Conservation (phyloP, 2,329 filamentous ascomycete species). For the Beauveria sp. region DNA sequence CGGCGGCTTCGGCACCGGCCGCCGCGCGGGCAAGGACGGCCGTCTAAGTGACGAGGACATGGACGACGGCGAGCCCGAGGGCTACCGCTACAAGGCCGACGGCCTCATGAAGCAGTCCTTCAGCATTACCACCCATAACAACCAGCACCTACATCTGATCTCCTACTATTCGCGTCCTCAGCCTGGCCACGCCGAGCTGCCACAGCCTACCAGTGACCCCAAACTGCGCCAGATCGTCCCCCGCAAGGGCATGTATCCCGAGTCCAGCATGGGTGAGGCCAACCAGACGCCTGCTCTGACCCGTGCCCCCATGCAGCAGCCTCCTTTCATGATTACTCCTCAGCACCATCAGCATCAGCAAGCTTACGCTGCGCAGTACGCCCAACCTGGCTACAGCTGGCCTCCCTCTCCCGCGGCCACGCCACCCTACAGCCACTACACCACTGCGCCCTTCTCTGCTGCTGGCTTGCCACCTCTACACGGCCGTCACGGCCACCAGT, state of each 20-base stretch:
- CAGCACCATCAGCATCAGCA: constrained; percentile 27
- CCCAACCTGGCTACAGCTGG: constrained; percentile 42
- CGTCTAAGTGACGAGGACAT: constrained; percentile 79
- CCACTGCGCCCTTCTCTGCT: constrained; percentile 28
- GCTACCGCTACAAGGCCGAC: constrained; percentile 91
- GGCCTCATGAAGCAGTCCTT: constrained; percentile 99
- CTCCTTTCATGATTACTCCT: constrained; percentile 30
- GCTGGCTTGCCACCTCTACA: constrained; percentile 8
- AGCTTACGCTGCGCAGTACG: constrained; percentile 33
- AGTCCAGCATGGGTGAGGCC: constrained; percentile 84
- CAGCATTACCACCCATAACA: constrained; percentile 85
- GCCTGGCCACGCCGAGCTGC: constrained; percentile 62
- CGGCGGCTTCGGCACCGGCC: constrained; percentile 57
- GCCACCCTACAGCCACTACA: constrained; percentile 44
- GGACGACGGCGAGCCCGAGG: constrained; percentile 77
- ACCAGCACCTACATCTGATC: constrained; percentile 93
- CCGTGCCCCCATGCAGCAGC: constrained; percentile 57
- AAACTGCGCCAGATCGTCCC: constrained; percentile 75
- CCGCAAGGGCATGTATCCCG: constrained; percentile 92
- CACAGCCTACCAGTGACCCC: constrained; percentile 76
- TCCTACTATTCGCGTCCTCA: constrained; percentile 89
- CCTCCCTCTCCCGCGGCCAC: constrained; percentile 49
- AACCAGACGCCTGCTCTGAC: constrained; percentile 75
- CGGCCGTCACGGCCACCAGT: constrained; percentile 11
- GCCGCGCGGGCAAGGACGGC: constrained; percentile 63